These are phyloP conservation scores for Saccharomycopsis sp. DNA, from an alignment of 805 yeast genomes.

Conservation along the genomic window DNA sequence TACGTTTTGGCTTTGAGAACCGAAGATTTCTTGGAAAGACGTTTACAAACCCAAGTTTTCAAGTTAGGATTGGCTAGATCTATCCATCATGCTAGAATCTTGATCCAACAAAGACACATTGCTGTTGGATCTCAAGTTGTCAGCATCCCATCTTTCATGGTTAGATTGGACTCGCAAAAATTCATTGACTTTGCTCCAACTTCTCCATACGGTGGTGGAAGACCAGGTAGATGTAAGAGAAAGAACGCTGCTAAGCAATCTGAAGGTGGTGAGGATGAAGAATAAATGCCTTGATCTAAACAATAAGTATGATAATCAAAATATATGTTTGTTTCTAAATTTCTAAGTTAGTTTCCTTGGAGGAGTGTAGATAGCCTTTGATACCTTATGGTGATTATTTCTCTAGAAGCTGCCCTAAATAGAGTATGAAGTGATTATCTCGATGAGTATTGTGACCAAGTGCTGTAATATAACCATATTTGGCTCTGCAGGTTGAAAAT, in stretches of 20 bases:
- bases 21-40: slow-evolving; percentile 99
- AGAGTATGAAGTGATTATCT: too few relatives aligned
- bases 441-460: too few relatives aligned
- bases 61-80: slow-evolving; percentile 99
- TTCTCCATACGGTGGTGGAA: slow-evolving; percentile 99
- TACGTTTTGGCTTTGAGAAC: slow-evolving; percentile 96
- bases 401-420: too few relatives aligned
- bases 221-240: slow-evolving; percentile 99
- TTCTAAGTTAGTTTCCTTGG: background rate
- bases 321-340: slow-evolving; percentile 3
- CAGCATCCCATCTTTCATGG: slow-evolving; percentile 98
- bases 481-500: background rate
- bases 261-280: slow-evolving; percentile 69
- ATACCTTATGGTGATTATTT: too few relatives aligned
- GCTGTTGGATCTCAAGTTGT: slow-evolving; percentile 99
- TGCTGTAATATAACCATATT: too few relatives aligned
- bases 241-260: slow-evolving; percentile 66
- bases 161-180: slow-evolving; percentile 99
- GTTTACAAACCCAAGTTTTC: slow-evolving; percentile 99
- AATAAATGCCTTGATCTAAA: slow-evolving; percentile 32
- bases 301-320: background rate
- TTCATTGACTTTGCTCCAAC: slow-evolving; percentile 99
- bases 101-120: slow-evolving; percentile 98
- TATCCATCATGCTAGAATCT: slow-evolving; percentile 99
- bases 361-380: too few relatives aligned